phyloP scores from a whole-genome alignment of 2,329 filamentous ascomycete species.

The Ascochyta rabiei region DNA sequence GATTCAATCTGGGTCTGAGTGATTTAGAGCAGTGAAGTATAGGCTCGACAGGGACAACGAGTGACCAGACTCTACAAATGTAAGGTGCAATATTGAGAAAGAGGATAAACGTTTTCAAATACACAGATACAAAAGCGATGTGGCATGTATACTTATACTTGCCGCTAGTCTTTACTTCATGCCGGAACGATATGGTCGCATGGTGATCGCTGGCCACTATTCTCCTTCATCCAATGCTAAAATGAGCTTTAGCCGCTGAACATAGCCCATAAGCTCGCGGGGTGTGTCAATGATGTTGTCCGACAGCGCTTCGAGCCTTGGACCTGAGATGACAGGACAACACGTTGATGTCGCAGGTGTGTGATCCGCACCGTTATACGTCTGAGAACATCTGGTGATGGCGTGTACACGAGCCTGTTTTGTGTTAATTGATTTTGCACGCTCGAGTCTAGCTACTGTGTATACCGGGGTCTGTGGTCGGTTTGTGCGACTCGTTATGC shows the following conservation, averaged over 20 bases:
- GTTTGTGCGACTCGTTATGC: too few species aligned
- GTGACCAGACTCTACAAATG: conserved; percentile 15
- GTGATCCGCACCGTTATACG: conserved; percentile 2
- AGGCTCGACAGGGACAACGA: neutral
- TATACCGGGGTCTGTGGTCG: neutral
- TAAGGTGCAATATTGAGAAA: neutral
- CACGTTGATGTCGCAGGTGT: neutral
- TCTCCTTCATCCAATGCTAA: neutral
- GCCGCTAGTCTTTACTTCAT: neutral
- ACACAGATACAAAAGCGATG: neutral
- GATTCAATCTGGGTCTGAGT: neutral
- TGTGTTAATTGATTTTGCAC: neutral
- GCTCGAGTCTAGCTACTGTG: neutral
- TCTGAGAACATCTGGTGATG: conserved; percentile 3
- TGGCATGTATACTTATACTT: neutral
- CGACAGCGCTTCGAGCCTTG: neutral
- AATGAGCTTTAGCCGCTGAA: neutral
- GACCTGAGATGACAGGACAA: neutral
- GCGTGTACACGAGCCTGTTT: neutral
- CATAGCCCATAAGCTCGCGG: neutral
- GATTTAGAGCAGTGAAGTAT: neutral
- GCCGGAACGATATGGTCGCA: neutral
- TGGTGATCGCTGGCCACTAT: neutral
- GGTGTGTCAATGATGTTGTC: neutral
- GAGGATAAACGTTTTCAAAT: neutral